Conservation (phyloP, 169 alveolate species). For the Plasmodium vinckei region DNA sequence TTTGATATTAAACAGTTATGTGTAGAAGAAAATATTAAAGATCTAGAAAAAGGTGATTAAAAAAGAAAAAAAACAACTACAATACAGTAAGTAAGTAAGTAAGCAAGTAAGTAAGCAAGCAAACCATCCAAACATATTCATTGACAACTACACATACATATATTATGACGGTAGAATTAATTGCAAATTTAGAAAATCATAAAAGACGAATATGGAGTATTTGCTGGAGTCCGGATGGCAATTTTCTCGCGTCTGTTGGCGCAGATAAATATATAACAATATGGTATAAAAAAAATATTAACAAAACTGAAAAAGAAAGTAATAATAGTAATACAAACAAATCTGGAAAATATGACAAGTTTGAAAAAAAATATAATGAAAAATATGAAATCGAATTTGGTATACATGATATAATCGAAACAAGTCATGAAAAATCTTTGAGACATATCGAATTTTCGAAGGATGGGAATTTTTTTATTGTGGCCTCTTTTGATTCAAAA, state of each 20-base stretch:
- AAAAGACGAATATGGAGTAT: constrained; percentile 71
- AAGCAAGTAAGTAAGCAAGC: too few species aligned
- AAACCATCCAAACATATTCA: too few species aligned
- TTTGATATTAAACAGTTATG: too few species aligned
- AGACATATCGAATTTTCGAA: constrained; percentile 81
- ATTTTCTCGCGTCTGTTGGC: constrained; percentile 56
- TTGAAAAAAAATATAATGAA: neutral
- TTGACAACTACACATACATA: too few species aligned
- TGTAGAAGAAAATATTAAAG: too few species aligned
- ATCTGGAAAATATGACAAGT: neutral
- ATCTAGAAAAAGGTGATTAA: too few species aligned
- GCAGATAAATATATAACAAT: constrained; percentile 65
- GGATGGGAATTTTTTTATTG: constrained; percentile 82
- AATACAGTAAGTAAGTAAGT: too few species aligned
- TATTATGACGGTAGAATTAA: constrained; percentile 46
- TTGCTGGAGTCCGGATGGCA: constrained; percentile 75
- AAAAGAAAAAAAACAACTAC: too few species aligned
- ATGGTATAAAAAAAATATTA: constrained; percentile 41
- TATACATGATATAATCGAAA: constrained; percentile 77
- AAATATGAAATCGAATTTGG: constrained; percentile 14
- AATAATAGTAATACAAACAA: constrained; percentile 5
- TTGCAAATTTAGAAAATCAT: constrained; percentile 57
- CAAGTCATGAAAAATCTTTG: constrained; percentile 80
- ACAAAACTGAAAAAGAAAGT: constrained; percentile 7
- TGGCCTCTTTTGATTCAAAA: constrained; percentile 86